A percentile compares a stretch with the other conserved stretches of the same genome.
These are phyloP conservation scores for Curvularia hawaiiensis DNA, from an alignment of 2,329 filamentous ascomycete genomes.

Conservation along the genomic window DNA sequence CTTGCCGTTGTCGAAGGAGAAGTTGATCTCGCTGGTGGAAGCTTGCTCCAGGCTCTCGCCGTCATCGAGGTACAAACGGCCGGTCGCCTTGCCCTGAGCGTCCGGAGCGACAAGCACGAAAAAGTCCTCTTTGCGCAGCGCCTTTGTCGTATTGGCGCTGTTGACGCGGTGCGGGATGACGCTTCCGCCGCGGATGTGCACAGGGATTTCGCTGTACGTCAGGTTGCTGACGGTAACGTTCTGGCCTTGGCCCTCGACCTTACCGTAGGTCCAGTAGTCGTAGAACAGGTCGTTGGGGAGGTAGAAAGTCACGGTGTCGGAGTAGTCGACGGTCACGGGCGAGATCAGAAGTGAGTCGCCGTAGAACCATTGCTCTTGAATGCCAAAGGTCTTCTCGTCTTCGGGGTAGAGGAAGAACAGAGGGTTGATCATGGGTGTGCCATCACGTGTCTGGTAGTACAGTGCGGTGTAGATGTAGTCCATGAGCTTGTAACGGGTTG, in stretches of 20 bases:
- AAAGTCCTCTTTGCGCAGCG: slow-evolving; percentile 69
- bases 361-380: slow-evolving; percentile 65
- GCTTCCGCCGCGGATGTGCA: slow-evolving; percentile 68
- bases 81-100: slow-evolving; percentile 65
- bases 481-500: slow-evolving; percentile 74
- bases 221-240: slow-evolving; percentile 54
- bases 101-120: slow-evolving; percentile 72
- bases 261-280: slow-evolving; percentile 61
- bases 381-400: slow-evolving; percentile 58
- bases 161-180: slow-evolving; percentile 66
- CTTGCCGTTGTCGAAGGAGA: slow-evolving; percentile 61
- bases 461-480: slow-evolving; percentile 81
- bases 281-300: slow-evolving; percentile 65
- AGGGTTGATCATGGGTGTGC: slow-evolving; percentile 70
- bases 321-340: slow-evolving; percentile 59
- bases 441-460: slow-evolving; percentile 63
- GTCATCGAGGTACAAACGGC: slow-evolving; percentile 78
- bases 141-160: slow-evolving; percentile 66
- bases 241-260: slow-evolving; percentile 53
- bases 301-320: slow-evolving; percentile 60
- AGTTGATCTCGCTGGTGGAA: slow-evolving; percentile 62
- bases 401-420: slow-evolving; percentile 73
- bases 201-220: slow-evolving; percentile 62
- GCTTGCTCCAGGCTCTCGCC: slow-evolving; percentile 69
- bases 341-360: slow-evolving; percentile 62